phyloP scores from a whole-genome alignment of 2,329 filamentous ascomycete genomes.

The Apiospora malaysiana region DNA sequence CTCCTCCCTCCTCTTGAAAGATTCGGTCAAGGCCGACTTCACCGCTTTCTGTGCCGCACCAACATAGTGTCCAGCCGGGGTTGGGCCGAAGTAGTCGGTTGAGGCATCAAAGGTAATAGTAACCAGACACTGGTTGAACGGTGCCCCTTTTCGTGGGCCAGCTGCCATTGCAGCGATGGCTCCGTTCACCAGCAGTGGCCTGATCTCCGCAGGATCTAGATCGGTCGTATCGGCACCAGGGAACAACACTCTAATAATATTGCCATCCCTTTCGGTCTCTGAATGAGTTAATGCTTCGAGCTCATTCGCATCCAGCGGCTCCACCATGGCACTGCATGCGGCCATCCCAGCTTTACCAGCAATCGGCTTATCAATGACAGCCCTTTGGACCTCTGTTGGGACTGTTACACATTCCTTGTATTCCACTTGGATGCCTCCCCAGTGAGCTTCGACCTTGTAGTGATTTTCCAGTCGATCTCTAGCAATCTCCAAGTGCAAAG shows the following conservation, averaged over 20 bases:
- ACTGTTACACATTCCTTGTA: conserved; percentile 83
- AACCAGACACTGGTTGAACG: conserved; percentile 78
- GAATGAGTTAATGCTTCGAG: conserved; percentile 46
- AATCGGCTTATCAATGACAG: conserved; percentile 78
- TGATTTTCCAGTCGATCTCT: conserved; percentile 86
- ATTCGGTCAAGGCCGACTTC: conserved; percentile 69
- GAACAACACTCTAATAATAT: conserved; percentile 65
- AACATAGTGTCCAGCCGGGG: conserved; percentile 72
- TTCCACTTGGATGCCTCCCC: conserved; percentile 92
- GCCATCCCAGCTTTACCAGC: conserved; percentile 82
- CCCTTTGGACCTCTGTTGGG: conserved; percentile 60
- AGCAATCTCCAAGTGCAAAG: conserved; percentile 93
- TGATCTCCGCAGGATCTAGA: conserved; percentile 57
- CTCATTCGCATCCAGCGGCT: conserved; percentile 59
- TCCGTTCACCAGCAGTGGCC: conserved; percentile 74
- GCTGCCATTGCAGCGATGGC: conserved; percentile 83
- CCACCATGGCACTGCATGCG: conserved; percentile 71
- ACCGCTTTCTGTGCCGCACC: conserved; percentile 67
- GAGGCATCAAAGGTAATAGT: conserved; percentile 70
- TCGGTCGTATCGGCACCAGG: conserved; percentile 45
- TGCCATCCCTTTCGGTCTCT: conserved; percentile 69
- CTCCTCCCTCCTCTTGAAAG: conserved; percentile 52
- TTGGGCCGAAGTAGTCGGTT: conserved; percentile 68
- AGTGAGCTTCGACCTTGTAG: conserved; percentile 84
- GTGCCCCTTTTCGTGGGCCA: conserved; percentile 80